These are phyloP conservation scores for Irpex sp. DNA, from an alignment of 1,284 basidiomycete genomes.

Conservation along the genomic window DNA sequence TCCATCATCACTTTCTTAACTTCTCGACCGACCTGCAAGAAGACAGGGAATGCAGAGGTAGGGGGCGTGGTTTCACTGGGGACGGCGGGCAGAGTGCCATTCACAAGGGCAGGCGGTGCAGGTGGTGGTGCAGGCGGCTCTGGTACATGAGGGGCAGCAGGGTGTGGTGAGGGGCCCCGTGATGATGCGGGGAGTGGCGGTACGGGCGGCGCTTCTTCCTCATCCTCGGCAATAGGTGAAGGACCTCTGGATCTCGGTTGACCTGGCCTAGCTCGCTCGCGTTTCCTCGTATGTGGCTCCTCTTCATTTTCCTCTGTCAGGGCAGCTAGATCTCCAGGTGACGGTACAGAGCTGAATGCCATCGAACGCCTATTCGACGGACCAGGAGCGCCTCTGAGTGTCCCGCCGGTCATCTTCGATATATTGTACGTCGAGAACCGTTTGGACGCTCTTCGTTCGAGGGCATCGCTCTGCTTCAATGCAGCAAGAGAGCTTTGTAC, in stretches of 20 bases:
- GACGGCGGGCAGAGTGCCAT: background rate
- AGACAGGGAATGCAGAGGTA: slow-evolving; percentile 60
- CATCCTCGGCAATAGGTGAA: slow-evolving; percentile 34
- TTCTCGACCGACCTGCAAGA: slow-evolving; percentile 88
- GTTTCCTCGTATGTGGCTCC: slow-evolving; percentile 22
- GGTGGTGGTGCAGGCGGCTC: slow-evolving; percentile 25
- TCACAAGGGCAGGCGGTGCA: slow-evolving; percentile 11
- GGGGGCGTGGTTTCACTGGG: slow-evolving; percentile 21
- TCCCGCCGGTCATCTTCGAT: slow-evolving; percentile 83
- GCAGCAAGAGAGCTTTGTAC: slow-evolving; percentile 86
- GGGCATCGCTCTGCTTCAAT: slow-evolving; percentile 81
- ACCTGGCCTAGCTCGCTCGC: slow-evolving; percentile 15
- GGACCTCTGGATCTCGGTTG: slow-evolving; percentile 27
- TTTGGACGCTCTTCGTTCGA: slow-evolving; percentile 92
- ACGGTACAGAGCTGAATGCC: slow-evolving; percentile 54
- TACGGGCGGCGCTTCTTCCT: slow-evolving; percentile 40
- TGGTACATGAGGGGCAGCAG: slow-evolving; percentile 1
- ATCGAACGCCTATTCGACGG: slow-evolving; percentile 62
- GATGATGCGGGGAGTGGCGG: slow-evolving; percentile 33
- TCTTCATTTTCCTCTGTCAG: slow-evolving; percentile 66
- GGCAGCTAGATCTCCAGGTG: slow-evolving; percentile 63
- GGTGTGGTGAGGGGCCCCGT: slow-evolving; percentile 19
- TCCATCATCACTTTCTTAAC: slow-evolving; percentile 87
- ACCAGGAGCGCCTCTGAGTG: slow-evolving; percentile 30
- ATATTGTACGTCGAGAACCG: slow-evolving; percentile 96